Evolutionary conservation across 2,329 filamentous ascomycete species (phyloP).

Genomic region (Zalaria sp.): DNA sequence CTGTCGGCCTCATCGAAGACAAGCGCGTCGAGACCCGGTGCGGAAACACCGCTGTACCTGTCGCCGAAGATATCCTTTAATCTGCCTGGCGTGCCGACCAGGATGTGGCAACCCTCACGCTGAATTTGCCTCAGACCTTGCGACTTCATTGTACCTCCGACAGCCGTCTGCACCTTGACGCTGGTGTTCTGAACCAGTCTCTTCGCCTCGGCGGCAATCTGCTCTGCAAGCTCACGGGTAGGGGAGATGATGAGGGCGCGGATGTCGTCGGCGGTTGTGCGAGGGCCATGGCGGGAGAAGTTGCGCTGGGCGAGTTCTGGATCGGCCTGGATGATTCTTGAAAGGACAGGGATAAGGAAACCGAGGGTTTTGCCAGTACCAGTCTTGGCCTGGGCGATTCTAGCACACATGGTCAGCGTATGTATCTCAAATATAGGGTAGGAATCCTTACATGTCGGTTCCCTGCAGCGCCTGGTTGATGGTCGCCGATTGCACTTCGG

Average conservation of each 20-base stretch:
- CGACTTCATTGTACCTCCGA: conserved; percentile 75
- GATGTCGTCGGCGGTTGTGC: conserved; percentile 39
- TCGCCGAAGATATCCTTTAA: conserved; percentile 70
- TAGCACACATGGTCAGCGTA: conserved; percentile 10
- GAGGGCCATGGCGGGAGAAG: conserved; percentile 31
- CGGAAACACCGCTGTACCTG: conserved; percentile 44
- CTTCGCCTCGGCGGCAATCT: conserved; percentile 56
- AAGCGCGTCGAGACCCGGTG: conserved; percentile 44
- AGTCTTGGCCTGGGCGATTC: conserved; percentile 82
- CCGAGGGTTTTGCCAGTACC: conserved; percentile 94
- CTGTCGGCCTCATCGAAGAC: conserved; percentile 56
- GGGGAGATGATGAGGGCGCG: conserved; percentile 48
- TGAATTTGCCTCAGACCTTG: conserved; percentile 54
- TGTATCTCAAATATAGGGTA: conserved; percentile 17
- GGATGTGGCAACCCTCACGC: conserved; percentile 66
- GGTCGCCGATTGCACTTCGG: conserved; percentile 75
- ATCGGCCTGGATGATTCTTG: conserved; percentile 57
- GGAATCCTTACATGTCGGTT: conserved; percentile 53
- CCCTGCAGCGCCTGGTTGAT: conserved; percentile 70
- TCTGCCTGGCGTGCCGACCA: conserved; percentile 83
- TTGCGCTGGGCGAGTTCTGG: conserved; percentile 41
- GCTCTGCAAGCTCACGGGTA: conserved; percentile 49
- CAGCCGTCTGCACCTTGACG: conserved; percentile 61
- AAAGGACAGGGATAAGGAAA: conserved; percentile 75
- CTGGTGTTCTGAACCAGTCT: conserved; percentile 53